phyloP scores from a whole-genome alignment of 345 rosid species.

The Bruguiera sexangula region DNA sequence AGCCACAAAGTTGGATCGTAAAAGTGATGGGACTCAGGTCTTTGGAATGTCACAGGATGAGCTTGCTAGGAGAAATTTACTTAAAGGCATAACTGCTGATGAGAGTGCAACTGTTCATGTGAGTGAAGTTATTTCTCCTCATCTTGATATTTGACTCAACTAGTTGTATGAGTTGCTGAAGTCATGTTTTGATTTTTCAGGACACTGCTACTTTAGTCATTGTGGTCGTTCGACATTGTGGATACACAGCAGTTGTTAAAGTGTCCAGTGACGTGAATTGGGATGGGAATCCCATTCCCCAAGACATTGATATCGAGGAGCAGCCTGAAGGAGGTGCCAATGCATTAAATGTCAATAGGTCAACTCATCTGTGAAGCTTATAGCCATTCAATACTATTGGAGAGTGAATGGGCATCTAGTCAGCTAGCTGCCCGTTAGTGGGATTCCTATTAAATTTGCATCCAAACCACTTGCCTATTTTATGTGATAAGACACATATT shows the following conservation, averaged over 20 bases:
- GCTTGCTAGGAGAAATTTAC: slow-evolving; percentile 33
- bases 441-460: not conserved
- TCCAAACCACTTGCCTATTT: not conserved
- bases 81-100: slow-evolving; percentile 36
- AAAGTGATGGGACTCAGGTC: slow-evolving; percentile 31
- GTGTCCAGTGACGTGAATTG: slow-evolving; percentile 28
- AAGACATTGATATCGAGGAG: slow-evolving; percentile 29
- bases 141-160: slow-evolving; percentile 19
- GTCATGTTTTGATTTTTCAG: slow-evolving; percentile 30
- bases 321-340: slow-evolving; percentile 38
- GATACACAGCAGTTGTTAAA: slow-evolving; percentile 35
- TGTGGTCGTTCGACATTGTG: slow-evolving; percentile 32
- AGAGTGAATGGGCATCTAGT: slow-evolving; percentile 1
- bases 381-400: slow-evolving; percentile 14
- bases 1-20: slow-evolving; percentile 26
- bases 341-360: slow-evolving; percentile 37
- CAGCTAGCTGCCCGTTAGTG: not conserved
- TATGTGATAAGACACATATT: not conserved
- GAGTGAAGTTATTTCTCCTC: slow-evolving; percentile 18
- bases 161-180: slow-evolving; percentile 32
- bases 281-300: slow-evolving; percentile 27
- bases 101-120: slow-evolving; percentile 39
- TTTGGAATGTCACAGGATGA: slow-evolving; percentile 31
- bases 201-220: slow-evolving; percentile 33
- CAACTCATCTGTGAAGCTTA: slow-evolving; percentile 11